phyloP scores from a whole-genome alignment of 2,329 filamentous ascomycete genomes.

The Phialophora verrucosa region DNA sequence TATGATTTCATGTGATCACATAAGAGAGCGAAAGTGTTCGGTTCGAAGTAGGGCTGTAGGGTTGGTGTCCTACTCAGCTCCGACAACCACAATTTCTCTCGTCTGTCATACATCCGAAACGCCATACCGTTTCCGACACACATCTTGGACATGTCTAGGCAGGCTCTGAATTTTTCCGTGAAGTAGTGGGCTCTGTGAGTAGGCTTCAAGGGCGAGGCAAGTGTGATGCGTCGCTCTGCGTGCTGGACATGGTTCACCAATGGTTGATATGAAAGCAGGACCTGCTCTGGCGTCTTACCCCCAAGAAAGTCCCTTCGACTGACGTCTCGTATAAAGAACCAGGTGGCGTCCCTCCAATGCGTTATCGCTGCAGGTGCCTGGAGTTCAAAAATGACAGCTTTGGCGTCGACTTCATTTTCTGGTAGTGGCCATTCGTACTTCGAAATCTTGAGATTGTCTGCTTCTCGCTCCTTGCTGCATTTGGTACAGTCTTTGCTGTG shows the following conservation, averaged over 20 bases:
- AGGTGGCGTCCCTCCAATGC: constrained; percentile 58
- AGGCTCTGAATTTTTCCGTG: background rate
- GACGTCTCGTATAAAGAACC: constrained; percentile 51
- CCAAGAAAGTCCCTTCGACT: background rate
- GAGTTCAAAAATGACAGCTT: constrained; percentile 62
- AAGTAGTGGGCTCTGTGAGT: constrained; percentile 36
- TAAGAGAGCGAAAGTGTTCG: constrained; percentile 5
- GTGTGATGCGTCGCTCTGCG: constrained; percentile 30
- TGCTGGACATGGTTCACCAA: constrained; percentile 25
- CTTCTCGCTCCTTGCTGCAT: constrained; percentile 46
- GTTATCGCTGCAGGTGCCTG: constrained; percentile 49
- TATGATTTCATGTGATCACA: constrained; percentile 3
- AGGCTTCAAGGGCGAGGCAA: constrained; percentile 30
- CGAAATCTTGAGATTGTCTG: constrained; percentile 51
- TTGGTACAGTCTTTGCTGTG: constrained; percentile 43
- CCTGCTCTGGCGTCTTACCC: background rate
- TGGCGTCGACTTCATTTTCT: constrained; percentile 39
- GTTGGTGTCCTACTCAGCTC: constrained; percentile 30
- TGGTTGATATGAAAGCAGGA: constrained; percentile 15
- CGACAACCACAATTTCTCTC: constrained; percentile 28
- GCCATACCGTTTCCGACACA: constrained; percentile 55
- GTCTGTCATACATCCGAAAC: constrained; percentile 49
- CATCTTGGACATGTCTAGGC: constrained; percentile 44
- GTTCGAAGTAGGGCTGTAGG: constrained; percentile 23
- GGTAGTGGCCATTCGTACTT: constrained; percentile 66